Base-by-base conservation (phyloP, 805 yeast species). In the Kazachstania viticola region DNA sequence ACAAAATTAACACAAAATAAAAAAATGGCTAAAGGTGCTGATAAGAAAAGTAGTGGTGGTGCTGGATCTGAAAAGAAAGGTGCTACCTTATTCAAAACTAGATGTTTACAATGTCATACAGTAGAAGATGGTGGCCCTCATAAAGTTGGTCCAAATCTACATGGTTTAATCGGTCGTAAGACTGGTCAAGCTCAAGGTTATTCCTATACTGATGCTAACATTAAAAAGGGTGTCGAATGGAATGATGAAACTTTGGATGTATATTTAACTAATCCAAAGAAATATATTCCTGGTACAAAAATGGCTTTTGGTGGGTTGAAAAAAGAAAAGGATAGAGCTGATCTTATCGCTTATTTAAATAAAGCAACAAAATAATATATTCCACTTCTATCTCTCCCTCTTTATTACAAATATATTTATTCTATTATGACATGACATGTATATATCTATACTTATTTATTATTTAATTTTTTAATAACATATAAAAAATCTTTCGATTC, bases 281-380 rank as follows among this genome's bases (percentile, higher is more conserved):
- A 91, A 73, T 91, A 85, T 74, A 85, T 91, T 52, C 98, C 98
- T 62, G 98, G 98, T 66, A 91, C 97, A 72, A 91, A 91, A 81
- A 91, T 91, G 98, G 97, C 98, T 46, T 91, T 88, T 56, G 98
- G 95, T 70, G 98, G 98, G 71, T 76, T 91, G 67, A 91, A 91
- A 87, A 91, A 91, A 76, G 79, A 85, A 46, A 88, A 85, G 79
- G 98, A 91, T 74, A 84, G 97, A 79, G 82, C 83, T 70, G 97
- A 91, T 64, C 70, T 91, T 64, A 67, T 88, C 57, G 75, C 97
- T 54, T 88, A 84, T 80, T 72, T 88, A 61, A 56, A 53, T 26
- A 51, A 54, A 37, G 76, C 77, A 37, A 45, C 64, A 44, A 69
- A 70, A 63, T 70, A 67, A 56, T 11, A 19, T 8, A 8, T 11